Base-by-base conservation (phyloP, 805 yeast genomes). In the Pichia paraexigua region DNA sequence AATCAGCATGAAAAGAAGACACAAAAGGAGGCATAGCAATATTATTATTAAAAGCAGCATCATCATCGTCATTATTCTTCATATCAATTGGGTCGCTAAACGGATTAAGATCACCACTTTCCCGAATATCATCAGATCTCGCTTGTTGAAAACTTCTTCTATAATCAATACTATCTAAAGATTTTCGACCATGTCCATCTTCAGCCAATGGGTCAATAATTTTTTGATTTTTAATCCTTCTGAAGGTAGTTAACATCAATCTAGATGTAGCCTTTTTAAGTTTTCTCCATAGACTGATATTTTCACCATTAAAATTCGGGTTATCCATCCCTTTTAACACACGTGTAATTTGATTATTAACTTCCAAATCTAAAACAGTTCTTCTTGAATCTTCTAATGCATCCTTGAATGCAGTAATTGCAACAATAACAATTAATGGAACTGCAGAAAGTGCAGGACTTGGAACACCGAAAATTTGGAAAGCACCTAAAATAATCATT, bases 381-480 rank as follows among this genome's bases (percentile, higher is more conserved):
- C 95, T 76, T 65, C 89, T 73, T 11, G 87, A 85, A 65, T 87
- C 95, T 66, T 87, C 95, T 43, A 87, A 69, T 1, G 88, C 94
- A 68, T 87, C 95, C 60, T 85, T 85, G 53, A 84, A 71, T 0
- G 89, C 91, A 1, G 95, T 87, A 44, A 87, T 75, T 11, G 72
- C 64, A 25, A 87, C 87, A 68, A 87, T 86, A 43, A 84, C 92
- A 65, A 86, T 82, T 63, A 87, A 74, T 2, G 95, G 95, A 30
- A 85, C 92, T 7, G 87, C 82, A 11, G 86, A 76, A 46, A 87
- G 63, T 1, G 80, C 87, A 1, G 95, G 95, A 53, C 76, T 79
- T 3, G 90, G 85, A 30, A 87, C 95, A 63, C 95, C 95, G 65
- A 87, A 87, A 41, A 87, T 82, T 48, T 75, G 73, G 64, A 85